Conservation (phyloP, 1,139 yeast genomes). For the Petasospora rhodanensis region DNA sequence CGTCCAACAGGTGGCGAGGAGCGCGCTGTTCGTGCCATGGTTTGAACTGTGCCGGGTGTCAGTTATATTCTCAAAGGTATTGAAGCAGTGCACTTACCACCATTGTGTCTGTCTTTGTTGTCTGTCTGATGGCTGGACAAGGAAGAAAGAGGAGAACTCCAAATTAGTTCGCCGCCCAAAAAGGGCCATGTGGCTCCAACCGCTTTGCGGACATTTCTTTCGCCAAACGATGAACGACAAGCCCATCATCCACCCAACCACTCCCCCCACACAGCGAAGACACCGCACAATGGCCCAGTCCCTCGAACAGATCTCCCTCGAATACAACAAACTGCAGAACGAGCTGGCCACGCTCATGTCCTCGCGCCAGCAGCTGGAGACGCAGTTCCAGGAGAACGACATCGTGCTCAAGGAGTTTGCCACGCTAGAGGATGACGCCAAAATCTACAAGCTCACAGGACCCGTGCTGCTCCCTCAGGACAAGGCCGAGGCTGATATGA, state of each 20-base stretch:
- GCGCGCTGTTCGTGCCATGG: conserved; percentile 41
- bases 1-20: conserved; percentile 45
- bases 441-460: conserved; percentile 85
- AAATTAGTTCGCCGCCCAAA: too few relatives aligned
- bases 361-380: conserved; percentile 67
- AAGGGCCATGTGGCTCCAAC: too few relatives aligned
- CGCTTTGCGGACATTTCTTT: too few relatives aligned
- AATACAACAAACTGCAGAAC: conserved; percentile 33
- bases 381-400: conserved; percentile 84
- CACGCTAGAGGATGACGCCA: conserved; percentile 54
- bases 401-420: conserved; percentile 84
- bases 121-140: too few relatives aligned
- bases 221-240: too few relatives aligned
- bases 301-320: conserved; percentile 27
- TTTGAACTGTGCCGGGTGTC: conserved; percentile 35
- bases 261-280: neutral
- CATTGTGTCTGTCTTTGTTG: too few relatives aligned
- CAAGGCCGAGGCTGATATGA: conserved; percentile 68
- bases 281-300: neutral
- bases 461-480: conserved; percentile 92
- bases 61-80: neutral
- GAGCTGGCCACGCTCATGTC: conserved; percentile 46
- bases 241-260: too few relatives aligned
- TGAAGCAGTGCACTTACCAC: conserved; percentile 7
- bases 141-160: too few relatives aligned